Evolutionary conservation across 1,284 basidiomycete genomes (phyloP).

Genomic region (Heterobasidion parviporum): DNA sequence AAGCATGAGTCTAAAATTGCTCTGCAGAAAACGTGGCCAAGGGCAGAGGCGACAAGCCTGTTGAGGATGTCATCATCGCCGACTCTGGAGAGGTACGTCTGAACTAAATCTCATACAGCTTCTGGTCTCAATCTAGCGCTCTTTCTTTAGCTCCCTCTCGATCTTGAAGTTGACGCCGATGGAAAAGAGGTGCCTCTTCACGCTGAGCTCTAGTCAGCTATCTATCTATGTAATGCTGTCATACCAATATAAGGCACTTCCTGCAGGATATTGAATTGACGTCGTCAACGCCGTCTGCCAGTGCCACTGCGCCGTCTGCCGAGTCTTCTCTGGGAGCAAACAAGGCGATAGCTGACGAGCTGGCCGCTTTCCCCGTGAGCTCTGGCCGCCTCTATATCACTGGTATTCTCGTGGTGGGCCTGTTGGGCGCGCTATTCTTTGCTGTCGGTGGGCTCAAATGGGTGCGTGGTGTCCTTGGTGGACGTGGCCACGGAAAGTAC

Average conservation of each 20-base stretch:
- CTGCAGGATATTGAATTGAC: conserved; percentile 15
- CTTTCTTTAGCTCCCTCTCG: conserved; percentile 49
- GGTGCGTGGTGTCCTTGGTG: conserved; percentile 29
- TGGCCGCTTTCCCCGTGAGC: conserved; percentile 9
- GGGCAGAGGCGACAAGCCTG: conserved; percentile 61
- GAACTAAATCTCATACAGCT: not conserved
- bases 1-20: too few species aligned
- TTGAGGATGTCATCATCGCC: conserved; percentile 66
- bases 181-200: conserved; percentile 87
- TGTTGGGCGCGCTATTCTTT: conserved; percentile 40
- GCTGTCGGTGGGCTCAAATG: conserved; percentile 47
- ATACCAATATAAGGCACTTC: conserved; percentile 46
- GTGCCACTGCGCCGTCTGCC: not conserved
- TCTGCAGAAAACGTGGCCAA: conserved; percentile 67
- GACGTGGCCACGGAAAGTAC: conserved; percentile 31
- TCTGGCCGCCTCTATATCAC: conserved; percentile 37
- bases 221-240: conserved; percentile 24
- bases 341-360: conserved; percentile 4
- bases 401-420: conserved; percentile 35
- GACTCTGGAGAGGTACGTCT: conserved; percentile 76
- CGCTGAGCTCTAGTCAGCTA: conserved; percentile 74
- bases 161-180: conserved; percentile 59
- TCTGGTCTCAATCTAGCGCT: conserved; percentile 3
- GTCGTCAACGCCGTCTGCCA: not conserved
- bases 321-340: not conserved